Percentiles rank a stretch among this genome's conserved stretches.
Conservation (phyloP, 371 early-diverging fungal genomes). For the Choanephora cucurbitarum region DNA sequence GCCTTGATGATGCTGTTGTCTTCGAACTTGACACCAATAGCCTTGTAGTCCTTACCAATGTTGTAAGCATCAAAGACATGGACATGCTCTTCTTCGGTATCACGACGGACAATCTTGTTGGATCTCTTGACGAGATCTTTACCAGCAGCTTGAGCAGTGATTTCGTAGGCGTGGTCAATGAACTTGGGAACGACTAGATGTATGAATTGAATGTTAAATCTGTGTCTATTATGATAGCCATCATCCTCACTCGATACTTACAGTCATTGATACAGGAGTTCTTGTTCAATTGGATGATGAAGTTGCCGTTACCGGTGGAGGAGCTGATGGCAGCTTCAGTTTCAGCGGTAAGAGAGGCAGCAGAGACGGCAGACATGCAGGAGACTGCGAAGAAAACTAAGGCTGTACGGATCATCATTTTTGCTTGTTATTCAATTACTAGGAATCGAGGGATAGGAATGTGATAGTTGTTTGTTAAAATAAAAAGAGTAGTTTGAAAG, state of each 20-base stretch:
- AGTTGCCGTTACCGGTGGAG: background rate
- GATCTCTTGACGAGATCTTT: conserved; percentile 3
- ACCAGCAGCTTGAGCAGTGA: conserved; percentile 9
- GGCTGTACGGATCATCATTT: background rate
- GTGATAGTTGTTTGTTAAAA: too few species aligned
- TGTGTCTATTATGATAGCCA: too few species aligned
- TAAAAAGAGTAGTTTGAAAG: too few species aligned
- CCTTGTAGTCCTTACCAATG: conserved; percentile 31
- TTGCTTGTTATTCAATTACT: too few species aligned
- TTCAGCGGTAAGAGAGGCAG: conserved; percentile 1
- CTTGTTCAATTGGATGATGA: conserved; percentile 24
- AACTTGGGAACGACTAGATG: conserved; percentile 25
- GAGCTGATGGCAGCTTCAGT: background rate
- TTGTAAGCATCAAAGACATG: conserved; percentile 25
- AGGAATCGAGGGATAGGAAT: too few species aligned
- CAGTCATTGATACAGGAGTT: conserved; percentile 25
- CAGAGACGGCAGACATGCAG: conserved; percentile 3
- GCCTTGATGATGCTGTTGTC: conserved; percentile 16
- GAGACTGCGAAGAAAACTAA: conserved; percentile 4
- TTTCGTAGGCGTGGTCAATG: conserved; percentile 23
- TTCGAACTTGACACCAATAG: conserved; percentile 28
- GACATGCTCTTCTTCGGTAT: conserved; percentile 10
- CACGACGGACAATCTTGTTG: conserved; percentile 15
- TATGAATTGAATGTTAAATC: background rate
- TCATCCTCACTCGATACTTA: too few species aligned